Evolutionary conservation across 106 monocot genomes (phyloP), one percentile per base, ranked within the genome.

Genomic region (Cymbidium sinense): DNA sequence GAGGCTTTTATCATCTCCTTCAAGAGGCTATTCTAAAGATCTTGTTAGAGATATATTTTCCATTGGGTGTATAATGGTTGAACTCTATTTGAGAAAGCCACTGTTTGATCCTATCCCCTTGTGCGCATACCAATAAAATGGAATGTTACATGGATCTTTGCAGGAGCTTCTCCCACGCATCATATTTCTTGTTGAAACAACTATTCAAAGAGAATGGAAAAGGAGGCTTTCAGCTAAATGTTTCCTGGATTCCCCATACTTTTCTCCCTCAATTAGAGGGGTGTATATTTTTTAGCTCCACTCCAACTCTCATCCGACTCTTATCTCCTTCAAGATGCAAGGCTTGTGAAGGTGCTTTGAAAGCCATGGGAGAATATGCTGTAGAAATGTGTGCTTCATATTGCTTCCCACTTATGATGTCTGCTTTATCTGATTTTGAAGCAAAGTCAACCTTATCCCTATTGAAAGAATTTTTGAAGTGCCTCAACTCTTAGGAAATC

Each of bases 221-320:
- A 99, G 98, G 98, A 94, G 98, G 77, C 90, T 94, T 73, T 90
- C 92, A 72, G 92, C 98, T 74, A 90, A 89, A 84, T 72, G 64
- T 84, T 76, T 99, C 37, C 79, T 92, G 64, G 90, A 92, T 64
- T 94, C 98, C 58, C 80, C 77, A n/a, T 94, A 77, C 81, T 99
- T 99, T 79, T 82, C 90, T 83, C 82, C 88, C 54, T 78, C 86
- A 34, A 70, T 94, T 37, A 85, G 84, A 79, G 88, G 90, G 47
- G 94, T 82, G 44, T 99, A 92, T 90, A 81, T n/a, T 92, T 92
- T 85, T 78, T 95, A 78, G 85, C 92, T 73, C 94, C 98, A 58
- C 88, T 99, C 77, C 92, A 99, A 77, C 75, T 90, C 34, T 73
- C 88, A 62, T 81, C 88, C 75, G 89, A 81, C 80, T 54, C 85